These are phyloP conservation scores for Phylloporus rhodoxanthus DNA, from an alignment of 768 basidiomycete species.

Conservation along the genomic window DNA sequence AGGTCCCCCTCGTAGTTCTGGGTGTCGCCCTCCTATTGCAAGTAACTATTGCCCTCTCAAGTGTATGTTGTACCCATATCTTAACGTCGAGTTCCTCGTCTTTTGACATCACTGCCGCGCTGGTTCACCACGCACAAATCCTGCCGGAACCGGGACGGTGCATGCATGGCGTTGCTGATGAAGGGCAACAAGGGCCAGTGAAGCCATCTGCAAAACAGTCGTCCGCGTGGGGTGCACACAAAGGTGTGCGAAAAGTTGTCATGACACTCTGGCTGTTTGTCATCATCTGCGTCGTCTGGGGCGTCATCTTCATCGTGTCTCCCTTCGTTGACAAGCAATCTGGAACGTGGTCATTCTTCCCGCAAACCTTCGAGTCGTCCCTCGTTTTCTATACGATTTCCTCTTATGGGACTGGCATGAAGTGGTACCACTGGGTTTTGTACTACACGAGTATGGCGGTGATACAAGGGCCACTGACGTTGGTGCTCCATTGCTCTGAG, in stretches of 20 bases:
- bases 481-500: slow-evolving; percentile 26
- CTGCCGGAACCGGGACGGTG: slow-evolving; percentile 21
- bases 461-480: slow-evolving; percentile 26
- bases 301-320: slow-evolving; percentile 5
- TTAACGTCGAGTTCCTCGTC: slow-evolving; percentile 31
- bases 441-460: slow-evolving; percentile 19
- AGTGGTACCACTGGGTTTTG: slow-evolving; percentile 19
- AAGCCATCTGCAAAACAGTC: slow-evolving; percentile 15
- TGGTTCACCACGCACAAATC: slow-evolving; percentile 25
- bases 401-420: slow-evolving; percentile 2
- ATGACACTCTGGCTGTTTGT: slow-evolving; percentile 23
- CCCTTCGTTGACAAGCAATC: background rate
- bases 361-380: no score
- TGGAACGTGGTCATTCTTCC: background rate
- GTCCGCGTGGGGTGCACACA: slow-evolving; percentile 27
- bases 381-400: slow-evolving; percentile 5
- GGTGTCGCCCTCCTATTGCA: no score
- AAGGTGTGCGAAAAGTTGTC: slow-evolving; percentile 20
- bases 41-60: no score
- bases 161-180: slow-evolving; percentile 22
- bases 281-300: slow-evolving; percentile 19
- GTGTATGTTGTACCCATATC: slow-evolving; percentile 17
- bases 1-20: no score
- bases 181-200: slow-evolving; percentile 4
- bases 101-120: slow-evolving; percentile 27